Evolutionary conservation across 106 monocot genomes (phyloP).

Genomic region (Dendrobium catenatum): DNA sequence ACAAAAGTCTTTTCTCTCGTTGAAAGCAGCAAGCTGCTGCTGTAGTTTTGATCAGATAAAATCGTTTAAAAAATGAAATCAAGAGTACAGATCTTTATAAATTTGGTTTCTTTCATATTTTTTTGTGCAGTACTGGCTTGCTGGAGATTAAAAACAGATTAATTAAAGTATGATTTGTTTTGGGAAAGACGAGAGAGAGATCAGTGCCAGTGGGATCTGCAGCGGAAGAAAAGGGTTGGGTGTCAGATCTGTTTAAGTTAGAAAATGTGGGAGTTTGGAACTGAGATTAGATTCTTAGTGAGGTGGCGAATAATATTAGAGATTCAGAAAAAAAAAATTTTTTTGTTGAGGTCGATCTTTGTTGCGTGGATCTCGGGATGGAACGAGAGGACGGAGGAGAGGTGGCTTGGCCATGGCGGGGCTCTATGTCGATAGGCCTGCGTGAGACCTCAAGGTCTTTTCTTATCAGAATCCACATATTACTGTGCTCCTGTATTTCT

Average conservation of each 20-base stretch:
- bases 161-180: background rate
- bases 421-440: too few species aligned
- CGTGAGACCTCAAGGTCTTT: too few species aligned
- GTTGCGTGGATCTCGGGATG: too few species aligned
- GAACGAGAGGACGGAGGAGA: too few species aligned
- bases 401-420: too few species aligned
- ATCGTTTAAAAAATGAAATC: background rate
- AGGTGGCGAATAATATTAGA: too few species aligned
- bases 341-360: too few species aligned
- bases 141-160: background rate
- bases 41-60: background rate
- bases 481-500: too few species aligned
- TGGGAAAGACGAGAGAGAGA: background rate
- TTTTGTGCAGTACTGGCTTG: background rate
- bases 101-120: background rate
- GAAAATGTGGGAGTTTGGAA: background rate
- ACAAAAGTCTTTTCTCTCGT: background rate
- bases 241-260: background rate
- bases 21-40: background rate
- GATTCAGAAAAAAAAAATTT: too few species aligned
- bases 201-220: background rate
- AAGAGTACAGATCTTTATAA: background rate
- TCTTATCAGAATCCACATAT: too few species aligned
- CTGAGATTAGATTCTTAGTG: conserved; percentile 1
- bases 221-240: conserved; percentile 1